Conservation (phyloP, 306 rosid genomes). For the Herpetospermum pedunculosum region DNA sequence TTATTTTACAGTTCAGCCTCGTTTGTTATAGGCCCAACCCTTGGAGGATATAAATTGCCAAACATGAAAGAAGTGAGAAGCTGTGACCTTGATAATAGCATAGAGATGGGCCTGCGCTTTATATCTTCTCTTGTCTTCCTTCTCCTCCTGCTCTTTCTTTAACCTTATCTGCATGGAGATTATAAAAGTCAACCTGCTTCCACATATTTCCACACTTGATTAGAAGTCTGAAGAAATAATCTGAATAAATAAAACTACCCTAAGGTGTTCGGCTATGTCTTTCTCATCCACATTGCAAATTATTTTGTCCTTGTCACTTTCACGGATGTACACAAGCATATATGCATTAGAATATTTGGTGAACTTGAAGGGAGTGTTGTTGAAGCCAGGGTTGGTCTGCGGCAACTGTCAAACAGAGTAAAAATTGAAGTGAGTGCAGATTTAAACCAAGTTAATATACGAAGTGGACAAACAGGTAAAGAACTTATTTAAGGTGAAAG, state of each 20-base stretch:
- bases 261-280: conserved; percentile 77
- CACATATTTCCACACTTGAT: conserved; percentile 1
- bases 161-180: conserved; percentile 50
- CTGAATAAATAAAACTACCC: conserved; percentile 30
- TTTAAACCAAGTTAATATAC: neutral
- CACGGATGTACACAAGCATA: conserved; percentile 94
- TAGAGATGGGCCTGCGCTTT: conserved; percentile 86
- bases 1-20: neutral
- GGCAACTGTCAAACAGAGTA: conserved; percentile 47
- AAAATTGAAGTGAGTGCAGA: conserved; percentile 10
- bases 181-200: conserved; percentile 6
- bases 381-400: conserved; percentile 77
- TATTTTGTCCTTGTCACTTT: conserved; percentile 77
- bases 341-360: conserved; percentile 87
- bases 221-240: neutral
- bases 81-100: conserved; percentile 63
- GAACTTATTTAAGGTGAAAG: neutral
- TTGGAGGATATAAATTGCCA: neutral
- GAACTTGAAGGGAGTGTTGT: conserved; percentile 77
- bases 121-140: conserved; percentile 71
- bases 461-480: neutral
- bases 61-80: neutral
- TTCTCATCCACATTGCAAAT: conserved; percentile 81
- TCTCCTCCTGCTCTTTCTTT: conserved; percentile 82
- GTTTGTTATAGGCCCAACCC: neutral